Base-by-base conservation (phyloP, 2,329 filamentous ascomycete genomes). In the Neofusicoccum kwambonambiense region DNA sequence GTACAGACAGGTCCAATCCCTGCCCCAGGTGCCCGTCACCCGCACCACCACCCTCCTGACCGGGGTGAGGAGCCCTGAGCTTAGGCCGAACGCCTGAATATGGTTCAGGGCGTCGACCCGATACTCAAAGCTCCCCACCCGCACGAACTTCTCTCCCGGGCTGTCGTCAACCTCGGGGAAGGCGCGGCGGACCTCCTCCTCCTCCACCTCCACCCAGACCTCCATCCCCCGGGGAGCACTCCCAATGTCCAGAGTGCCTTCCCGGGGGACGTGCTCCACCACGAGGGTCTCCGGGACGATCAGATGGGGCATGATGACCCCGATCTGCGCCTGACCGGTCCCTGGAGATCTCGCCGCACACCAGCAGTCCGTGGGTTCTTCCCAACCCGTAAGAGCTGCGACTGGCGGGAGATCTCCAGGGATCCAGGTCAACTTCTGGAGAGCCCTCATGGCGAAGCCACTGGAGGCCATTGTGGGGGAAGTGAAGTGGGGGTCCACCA, bases 311-410 rank as follows among this genome's bases (percentile, higher is more conserved):
- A 81, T 71, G 13, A 71, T 65, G 17, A 96, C 85, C 8, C 85
- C 86, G 15, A 98, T 79, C 62, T 87, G 85, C 1, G 88, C 86
- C 42, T 87, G 86, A 56, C 84, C 82, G 7, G 82, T 81, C 42
- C 42, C 42, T 15, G 82, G 78, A 11, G 72, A 68, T 0, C 79
- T 78, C 81, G 83, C 58, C 9, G 80, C 76, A 75, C 94, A 98
- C 90, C 92, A 98, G 77, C 92, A 96, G 67, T 98, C 91, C 19
- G 90, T 91, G 39, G 89, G 84, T 56, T 96, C 91, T 9, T 88
- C 81, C 92, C 93, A 97, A 3, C 81, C 78, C 1, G 78, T 74
- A 2, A 97, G 81, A 0, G 90, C 92, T 0, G 82, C 76, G n/a
- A 79, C 71, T 0, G 84, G 82, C 1, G 82, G 78, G 19, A 61